phyloP scores from a whole-genome alignment of 192 early-diverging fungal species.

The Jimgerdemannia flammicorona region DNA sequence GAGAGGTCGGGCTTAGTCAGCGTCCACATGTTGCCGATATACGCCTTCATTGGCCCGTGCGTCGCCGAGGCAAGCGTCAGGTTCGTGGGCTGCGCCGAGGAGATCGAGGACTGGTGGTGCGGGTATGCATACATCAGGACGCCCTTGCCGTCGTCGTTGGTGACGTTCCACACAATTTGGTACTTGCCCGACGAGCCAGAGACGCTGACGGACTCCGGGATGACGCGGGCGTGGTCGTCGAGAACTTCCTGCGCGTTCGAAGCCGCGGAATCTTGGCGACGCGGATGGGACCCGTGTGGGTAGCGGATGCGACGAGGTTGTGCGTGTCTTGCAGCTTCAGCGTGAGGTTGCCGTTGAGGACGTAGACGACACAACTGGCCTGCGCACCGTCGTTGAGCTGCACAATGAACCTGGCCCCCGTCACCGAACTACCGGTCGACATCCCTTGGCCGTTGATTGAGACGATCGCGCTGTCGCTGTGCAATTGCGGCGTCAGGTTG shows the following conservation, averaged over 20 bases:
- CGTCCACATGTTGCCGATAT: slow-evolving; percentile 22
- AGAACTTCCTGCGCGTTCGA: slow-evolving; percentile 2
- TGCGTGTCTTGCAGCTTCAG: background rate
- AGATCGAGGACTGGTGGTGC: slow-evolving; percentile 16
- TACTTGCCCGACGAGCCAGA: slow-evolving; percentile 19
- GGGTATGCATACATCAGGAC: slow-evolving; percentile 28
- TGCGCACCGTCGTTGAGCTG: slow-evolving; percentile 15
- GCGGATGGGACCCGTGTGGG: slow-evolving; percentile 24
- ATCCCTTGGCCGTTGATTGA: slow-evolving; percentile 4
- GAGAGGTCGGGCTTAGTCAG: slow-evolving; percentile 12
- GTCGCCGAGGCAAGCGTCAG: slow-evolving; percentile 20
- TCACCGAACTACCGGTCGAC: no score
- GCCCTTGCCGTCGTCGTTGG: no score
- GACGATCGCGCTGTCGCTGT: slow-evolving; percentile 22
- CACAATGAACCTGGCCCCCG: slow-evolving; percentile 19
- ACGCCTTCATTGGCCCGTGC: slow-evolving; percentile 24
- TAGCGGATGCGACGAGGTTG: slow-evolving; percentile 8
- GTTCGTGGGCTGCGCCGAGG: slow-evolving; percentile 2
- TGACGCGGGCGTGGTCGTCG: slow-evolving; percentile 14
- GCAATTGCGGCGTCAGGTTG: slow-evolving; percentile 26
- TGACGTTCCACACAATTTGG: slow-evolving; percentile 7
- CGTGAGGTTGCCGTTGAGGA: slow-evolving; percentile 12
- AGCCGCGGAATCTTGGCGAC: slow-evolving; percentile 18
- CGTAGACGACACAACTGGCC: slow-evolving; percentile 23
- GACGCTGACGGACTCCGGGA: slow-evolving; percentile 1